Evolutionary conservation across 768 basidiomycete genomes (phyloP).

Genomic region (Mrakia hoshinonis): DNA sequence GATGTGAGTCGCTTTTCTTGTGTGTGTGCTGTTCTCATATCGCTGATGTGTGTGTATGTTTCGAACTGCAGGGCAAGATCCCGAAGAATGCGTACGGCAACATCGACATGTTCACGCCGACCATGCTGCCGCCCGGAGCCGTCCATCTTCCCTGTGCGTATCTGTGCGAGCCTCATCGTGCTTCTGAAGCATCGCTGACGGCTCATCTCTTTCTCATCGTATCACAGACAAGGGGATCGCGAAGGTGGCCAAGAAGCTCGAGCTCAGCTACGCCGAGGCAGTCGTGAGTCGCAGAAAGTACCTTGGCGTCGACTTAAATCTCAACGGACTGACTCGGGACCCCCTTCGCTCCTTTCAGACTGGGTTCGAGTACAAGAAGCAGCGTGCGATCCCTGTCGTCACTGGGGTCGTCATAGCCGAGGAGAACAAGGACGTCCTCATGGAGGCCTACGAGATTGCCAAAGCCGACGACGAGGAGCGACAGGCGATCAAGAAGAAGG

Average conservation of each 20-base stretch:
- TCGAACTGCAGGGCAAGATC: slow-evolving; percentile 85
- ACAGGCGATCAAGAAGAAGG: slow-evolving; percentile 63
- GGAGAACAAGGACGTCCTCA: slow-evolving; percentile 62
- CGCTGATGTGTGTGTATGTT: too few species aligned
- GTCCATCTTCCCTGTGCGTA: slow-evolving; percentile 82
- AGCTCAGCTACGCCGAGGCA: slow-evolving; percentile 86
- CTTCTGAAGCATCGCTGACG: neutral
- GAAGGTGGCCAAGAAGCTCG: slow-evolving; percentile 78
- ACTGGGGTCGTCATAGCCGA: slow-evolving; percentile 77
- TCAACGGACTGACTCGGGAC: neutral
- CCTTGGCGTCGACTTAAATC: too few species aligned
- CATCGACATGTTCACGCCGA: slow-evolving; percentile 86
- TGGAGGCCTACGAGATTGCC: slow-evolving; percentile 83
- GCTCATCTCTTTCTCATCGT: slow-evolving; percentile 15
- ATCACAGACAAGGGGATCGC: slow-evolving; percentile 67
- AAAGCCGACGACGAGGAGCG: slow-evolving; percentile 70
- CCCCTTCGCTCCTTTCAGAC: slow-evolving; percentile 48
- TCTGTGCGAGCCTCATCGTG: neutral
- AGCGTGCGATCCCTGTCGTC: slow-evolving; percentile 76
- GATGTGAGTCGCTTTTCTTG: slow-evolving; percentile 52
- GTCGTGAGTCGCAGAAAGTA: slow-evolving; percentile 84
- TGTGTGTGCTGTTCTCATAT: neutral
- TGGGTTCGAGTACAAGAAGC: slow-evolving; percentile 92
- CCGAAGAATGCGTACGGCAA: slow-evolving; percentile 96
- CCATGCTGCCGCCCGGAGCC: slow-evolving; percentile 84